A percentile compares a stretch with the other conserved stretches of the same genome.
These are phyloP conservation scores for Ashbya aceris DNA, from an alignment of 1,139 yeast species.

Conservation along the genomic window DNA sequence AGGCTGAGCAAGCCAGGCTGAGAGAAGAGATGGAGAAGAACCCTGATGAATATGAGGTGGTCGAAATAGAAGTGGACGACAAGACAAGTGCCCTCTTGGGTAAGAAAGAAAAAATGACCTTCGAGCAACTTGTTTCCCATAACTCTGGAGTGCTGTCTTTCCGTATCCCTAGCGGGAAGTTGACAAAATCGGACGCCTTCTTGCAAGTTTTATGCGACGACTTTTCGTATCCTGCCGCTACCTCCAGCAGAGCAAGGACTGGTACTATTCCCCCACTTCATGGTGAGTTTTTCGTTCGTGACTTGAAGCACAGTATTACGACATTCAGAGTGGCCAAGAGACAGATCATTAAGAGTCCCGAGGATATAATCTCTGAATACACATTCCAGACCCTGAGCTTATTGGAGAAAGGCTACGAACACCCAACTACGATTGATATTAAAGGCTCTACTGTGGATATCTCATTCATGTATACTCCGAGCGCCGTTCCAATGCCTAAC, in stretches of 20 bases:
- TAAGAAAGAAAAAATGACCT: constrained; percentile 37
- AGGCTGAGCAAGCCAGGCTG: constrained; percentile 34
- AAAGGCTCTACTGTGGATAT: constrained; percentile 38
- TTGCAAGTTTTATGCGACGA: constrained; percentile 61
- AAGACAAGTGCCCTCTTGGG: constrained; percentile 27
- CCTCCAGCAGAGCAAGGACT: constrained; percentile 35
- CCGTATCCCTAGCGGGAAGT: constrained; percentile 41
- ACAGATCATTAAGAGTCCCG: constrained; percentile 38
- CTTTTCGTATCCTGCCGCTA: constrained; percentile 48
- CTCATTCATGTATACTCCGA: constrained; percentile 53
- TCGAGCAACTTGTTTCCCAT: constrained; percentile 43
- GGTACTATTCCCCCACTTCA: constrained; percentile 31
- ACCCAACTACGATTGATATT: constrained; percentile 40
- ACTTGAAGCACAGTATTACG: constrained; percentile 50
- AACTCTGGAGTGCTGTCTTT: constrained; percentile 57
- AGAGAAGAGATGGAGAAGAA: constrained; percentile 44
- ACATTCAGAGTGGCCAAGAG: constrained; percentile 48
- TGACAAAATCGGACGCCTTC: constrained; percentile 40
- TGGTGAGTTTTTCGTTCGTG: constrained; percentile 59
- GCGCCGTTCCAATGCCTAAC: constrained; percentile 44
- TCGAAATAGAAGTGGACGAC: constrained; percentile 43
- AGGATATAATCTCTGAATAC: constrained; percentile 44
- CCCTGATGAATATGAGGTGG: constrained; percentile 57
- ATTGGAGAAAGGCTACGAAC: constrained; percentile 39
- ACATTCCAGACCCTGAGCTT: constrained; percentile 44